Evolutionary conservation across 306 rosid genomes (phyloP).

Genomic region (Pyrus pyrifolia): DNA sequence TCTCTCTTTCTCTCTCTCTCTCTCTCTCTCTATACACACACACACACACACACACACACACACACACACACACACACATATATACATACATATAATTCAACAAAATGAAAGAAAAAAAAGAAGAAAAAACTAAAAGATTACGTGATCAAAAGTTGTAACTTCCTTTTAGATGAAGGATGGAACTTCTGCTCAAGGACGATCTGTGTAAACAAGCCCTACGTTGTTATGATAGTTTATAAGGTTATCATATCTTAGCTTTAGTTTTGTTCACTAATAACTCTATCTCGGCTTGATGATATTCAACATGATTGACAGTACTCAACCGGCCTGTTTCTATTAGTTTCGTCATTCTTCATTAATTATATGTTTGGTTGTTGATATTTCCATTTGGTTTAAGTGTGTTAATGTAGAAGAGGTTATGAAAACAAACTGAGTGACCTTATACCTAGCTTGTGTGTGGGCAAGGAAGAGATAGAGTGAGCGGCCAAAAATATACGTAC

Average conservation of each 20-base stretch:
- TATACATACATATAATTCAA: not conserved
- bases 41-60: no score
- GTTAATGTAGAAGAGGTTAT: no score
- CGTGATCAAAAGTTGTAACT: not conserved
- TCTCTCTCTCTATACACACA: not conserved
- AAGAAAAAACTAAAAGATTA: not conserved
- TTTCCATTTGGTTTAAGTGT: not conserved
- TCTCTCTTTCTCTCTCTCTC: not conserved
- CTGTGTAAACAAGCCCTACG: not conserved
- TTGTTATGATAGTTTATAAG: not conserved
- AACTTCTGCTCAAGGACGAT: not conserved
- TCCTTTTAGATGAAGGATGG: not conserved
- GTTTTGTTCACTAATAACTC: not conserved
- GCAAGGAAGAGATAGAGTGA: no score
- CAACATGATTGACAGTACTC: not conserved
- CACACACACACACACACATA: no score
- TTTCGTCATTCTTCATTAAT: not conserved
- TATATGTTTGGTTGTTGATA: not conserved
- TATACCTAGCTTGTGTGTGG: not conserved
- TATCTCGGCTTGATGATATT: not conserved
- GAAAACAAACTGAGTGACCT: not conserved
- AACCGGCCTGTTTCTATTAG: not conserved
- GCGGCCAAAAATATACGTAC: not conserved
- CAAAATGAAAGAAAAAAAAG: not conserved
- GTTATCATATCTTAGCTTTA: not conserved